Conservation (phyloP, 306 rosid species). For the Quillaja saponaria region DNA sequence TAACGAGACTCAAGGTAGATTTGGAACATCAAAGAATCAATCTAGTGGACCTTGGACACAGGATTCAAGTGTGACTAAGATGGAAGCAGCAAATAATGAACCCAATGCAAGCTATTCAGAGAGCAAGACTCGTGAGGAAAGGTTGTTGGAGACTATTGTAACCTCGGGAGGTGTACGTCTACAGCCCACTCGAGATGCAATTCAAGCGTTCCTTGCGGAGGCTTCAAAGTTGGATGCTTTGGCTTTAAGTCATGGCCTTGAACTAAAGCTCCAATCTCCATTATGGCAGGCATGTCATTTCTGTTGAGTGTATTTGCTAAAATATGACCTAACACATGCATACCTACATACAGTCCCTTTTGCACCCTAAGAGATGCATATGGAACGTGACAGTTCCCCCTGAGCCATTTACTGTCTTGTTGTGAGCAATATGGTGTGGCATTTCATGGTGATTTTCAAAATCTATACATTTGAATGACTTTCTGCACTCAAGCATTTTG, state of each 20-base stretch:
- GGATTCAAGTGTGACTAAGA: slow-evolving; percentile 57
- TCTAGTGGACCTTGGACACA: slow-evolving; percentile 69
- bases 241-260: slow-evolving; percentile 73
- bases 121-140: slow-evolving; percentile 79
- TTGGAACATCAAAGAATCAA: slow-evolving; percentile 57
- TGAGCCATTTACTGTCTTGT: too few species aligned
- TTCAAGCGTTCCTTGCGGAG: slow-evolving; percentile 77
- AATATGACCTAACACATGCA: too few species aligned
- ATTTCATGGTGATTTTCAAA: too few species aligned
- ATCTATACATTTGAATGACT: too few species aligned
- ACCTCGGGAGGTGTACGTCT: slow-evolving; percentile 92
- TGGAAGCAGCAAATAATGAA: slow-evolving; percentile 58
- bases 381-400: too few species aligned
- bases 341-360: too few species aligned
- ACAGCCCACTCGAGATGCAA: slow-evolving; percentile 96
- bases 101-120: slow-evolving; percentile 56
- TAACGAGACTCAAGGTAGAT: slow-evolving; percentile 58
- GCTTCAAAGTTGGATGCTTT: slow-evolving; percentile 82
- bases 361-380: too few species aligned
- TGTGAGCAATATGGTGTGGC: too few species aligned
- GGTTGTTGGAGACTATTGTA: slow-evolving; percentile 91
- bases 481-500: too few species aligned
- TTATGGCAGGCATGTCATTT: slow-evolving; percentile 70
- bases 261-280: slow-evolving; percentile 84
- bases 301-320: too few species aligned